A percentile compares a stretch with the other conserved stretches of the same genome.
Evolutionary conservation across 2,329 filamentous ascomycete species (phyloP).

Genomic region (Aspergillus awamori): DNA sequence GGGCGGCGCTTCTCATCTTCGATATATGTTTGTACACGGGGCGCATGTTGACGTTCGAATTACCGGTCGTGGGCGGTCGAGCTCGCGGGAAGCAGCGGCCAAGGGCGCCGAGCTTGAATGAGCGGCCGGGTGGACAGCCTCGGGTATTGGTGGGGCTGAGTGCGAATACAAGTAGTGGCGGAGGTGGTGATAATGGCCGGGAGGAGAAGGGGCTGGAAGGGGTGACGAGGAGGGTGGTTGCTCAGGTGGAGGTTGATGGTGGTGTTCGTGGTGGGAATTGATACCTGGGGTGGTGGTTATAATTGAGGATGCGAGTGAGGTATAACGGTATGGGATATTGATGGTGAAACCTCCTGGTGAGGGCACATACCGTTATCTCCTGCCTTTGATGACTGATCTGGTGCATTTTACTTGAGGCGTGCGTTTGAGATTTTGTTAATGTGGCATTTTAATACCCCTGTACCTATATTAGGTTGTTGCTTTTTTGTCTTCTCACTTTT

Average conservation of each 20-base stretch:
- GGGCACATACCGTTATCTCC: background rate
- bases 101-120: conserved; percentile 63
- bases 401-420: background rate
- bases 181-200: background rate
- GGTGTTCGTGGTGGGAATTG: background rate
- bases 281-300: background rate
- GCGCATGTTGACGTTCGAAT: conserved; percentile 60
- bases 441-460: too few relatives aligned
- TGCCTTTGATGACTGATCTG: background rate
- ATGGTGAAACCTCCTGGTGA: conserved; percentile 16
- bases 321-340: background rate
- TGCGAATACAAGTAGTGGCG: background rate
- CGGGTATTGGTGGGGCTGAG: conserved; percentile 33
- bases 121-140: conserved; percentile 55
- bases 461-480: too few relatives aligned
- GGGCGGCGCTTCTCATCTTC: conserved; percentile 64
- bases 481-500: too few relatives aligned
- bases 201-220: conserved; percentile 9
- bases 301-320: background rate
- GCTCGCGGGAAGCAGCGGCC: conserved; percentile 63
- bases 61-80: conserved; percentile 63
- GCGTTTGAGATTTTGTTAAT: background rate
- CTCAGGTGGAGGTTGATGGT: background rate
- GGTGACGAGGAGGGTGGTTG: conserved; percentile 14
- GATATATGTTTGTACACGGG: conserved; percentile 65